These are phyloP conservation scores for Geopyxis carbonaria DNA, from an alignment of 495 filamentous ascomycete species.

Conservation along the genomic window DNA sequence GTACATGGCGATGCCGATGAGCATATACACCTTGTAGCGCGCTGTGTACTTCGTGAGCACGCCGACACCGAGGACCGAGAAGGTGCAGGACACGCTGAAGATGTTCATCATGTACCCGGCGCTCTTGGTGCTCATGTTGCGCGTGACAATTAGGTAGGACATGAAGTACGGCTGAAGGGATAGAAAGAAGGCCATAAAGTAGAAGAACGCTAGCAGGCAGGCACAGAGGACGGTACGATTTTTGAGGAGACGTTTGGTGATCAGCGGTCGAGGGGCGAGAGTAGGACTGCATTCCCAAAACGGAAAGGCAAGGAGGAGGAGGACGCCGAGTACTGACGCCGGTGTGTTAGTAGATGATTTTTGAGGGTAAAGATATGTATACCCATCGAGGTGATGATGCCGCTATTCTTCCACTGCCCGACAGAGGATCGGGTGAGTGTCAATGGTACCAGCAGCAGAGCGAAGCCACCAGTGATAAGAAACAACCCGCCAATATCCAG, in stretches of 20 bases:
- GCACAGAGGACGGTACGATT: slow-evolving; percentile 45
- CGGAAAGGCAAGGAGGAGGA: slow-evolving; percentile 39
- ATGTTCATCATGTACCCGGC: slow-evolving; percentile 52
- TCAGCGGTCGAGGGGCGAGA: slow-evolving; percentile 38
- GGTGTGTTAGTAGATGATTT: neutral
- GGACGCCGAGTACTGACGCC: slow-evolving; percentile 33
- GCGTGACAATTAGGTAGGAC: slow-evolving; percentile 59
- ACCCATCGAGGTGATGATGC: slow-evolving; percentile 32
- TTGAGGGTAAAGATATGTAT: neutral
- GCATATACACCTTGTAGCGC: slow-evolving; percentile 43
- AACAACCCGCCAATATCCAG: slow-evolving; percentile 41
- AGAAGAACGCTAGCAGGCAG: slow-evolving; percentile 42
- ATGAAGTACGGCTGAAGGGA: slow-evolving; percentile 50
- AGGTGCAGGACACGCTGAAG: slow-evolving; percentile 52
- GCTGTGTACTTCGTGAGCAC: slow-evolving; percentile 44
- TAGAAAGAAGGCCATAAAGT: slow-evolving; percentile 52
- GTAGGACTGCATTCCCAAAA: slow-evolving; percentile 43
- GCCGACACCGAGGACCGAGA: slow-evolving; percentile 44
- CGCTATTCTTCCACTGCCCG: slow-evolving; percentile 37
- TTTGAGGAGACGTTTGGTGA: slow-evolving; percentile 42
- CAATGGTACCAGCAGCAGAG: slow-evolving; percentile 43
- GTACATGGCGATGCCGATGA: slow-evolving; percentile 40
- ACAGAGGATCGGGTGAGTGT: slow-evolving; percentile 36
- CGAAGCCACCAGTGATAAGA: slow-evolving; percentile 39
- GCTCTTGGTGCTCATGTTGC: slow-evolving; percentile 40